A percentile compares a stretch with the other conserved stretches of the same genome.
phyloP scores from a whole-genome alignment of 2,329 filamentous ascomycete species.

The Colletotrichum magnum region DNA sequence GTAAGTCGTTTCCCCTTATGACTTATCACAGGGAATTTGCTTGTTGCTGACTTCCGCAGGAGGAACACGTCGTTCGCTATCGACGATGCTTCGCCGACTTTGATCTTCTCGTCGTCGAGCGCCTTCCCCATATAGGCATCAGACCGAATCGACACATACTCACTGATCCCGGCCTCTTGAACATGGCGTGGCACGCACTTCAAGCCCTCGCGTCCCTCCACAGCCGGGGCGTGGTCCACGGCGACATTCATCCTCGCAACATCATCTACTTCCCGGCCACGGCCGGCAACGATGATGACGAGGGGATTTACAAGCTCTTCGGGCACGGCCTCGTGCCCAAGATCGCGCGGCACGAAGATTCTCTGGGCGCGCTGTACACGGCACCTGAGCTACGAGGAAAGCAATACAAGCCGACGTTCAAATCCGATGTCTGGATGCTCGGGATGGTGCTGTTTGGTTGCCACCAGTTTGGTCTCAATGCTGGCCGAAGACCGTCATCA shows the following conservation, averaged over 20 bases:
- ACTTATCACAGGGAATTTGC: too few relatives aligned
- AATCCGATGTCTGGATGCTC: slow-evolving; percentile 32
- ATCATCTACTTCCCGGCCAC: background rate
- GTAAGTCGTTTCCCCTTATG: too few relatives aligned
- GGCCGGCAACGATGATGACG: too few relatives aligned
- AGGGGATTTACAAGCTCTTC: slow-evolving; percentile 17
- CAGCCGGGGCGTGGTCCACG: slow-evolving; percentile 22
- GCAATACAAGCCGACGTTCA: background rate
- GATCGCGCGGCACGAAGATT: background rate
- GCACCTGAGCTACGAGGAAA: slow-evolving; percentile 7
- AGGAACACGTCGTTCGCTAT: slow-evolving; percentile 15
- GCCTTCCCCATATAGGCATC: too few relatives aligned
- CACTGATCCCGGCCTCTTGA: too few relatives aligned
- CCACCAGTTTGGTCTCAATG: too few relatives aligned
- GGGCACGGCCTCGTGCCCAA: slow-evolving; percentile 30
- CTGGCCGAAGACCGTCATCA: too few relatives aligned
- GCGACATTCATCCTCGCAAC: slow-evolving; percentile 15
- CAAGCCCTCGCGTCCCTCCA: slow-evolving; percentile 26
- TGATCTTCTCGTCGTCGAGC: slow-evolving; percentile 6
- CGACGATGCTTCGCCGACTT: slow-evolving; percentile 2
- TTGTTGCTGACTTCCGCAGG: too few relatives aligned
- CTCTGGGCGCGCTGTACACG: background rate
- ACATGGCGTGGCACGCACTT: slow-evolving; percentile 7
- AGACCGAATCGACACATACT: too few relatives aligned
- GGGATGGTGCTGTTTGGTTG: slow-evolving; percentile 9